Evolutionary conservation across 495 filamentous ascomycete species (phyloP), one percentile per base, ranked within the genome.

Genomic region (Lichina pygmaea): DNA sequence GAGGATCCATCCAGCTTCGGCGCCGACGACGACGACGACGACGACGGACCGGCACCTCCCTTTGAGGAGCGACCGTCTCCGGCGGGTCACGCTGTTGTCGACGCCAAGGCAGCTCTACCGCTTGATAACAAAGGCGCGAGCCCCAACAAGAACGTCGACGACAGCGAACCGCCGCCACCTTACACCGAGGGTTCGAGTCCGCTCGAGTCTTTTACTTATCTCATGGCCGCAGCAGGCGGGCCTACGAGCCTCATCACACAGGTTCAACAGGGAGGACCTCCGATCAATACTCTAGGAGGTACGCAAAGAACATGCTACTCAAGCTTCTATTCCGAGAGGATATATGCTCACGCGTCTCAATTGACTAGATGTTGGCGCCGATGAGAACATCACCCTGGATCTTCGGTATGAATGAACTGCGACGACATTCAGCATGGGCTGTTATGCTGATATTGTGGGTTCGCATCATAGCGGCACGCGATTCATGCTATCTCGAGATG

Each of bases 221-320:
- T 91, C 53, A 95, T 95, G 91, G 84, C 86, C 61, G 78, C 84
- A 56, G 84, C 86, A 60, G 86, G 84, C 68, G 89, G 85, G 61
- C 81, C 85, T 52, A 77, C 86, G 63, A 94, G 86, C 73, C 92
- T 97, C 57, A 86, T 97, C 61, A 97, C 89, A 60, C 89, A 97
- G 65, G 89, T 97, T 46, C 82, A 89, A 54, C 89, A 94, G 60
- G 76, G 78, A 47, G 68, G 70, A 17, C 81, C 83, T 51, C 78
- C 82, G 11, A 76, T 93, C 46, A 91, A 86, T 58, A 77, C 77
- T 46, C 62, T 94, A 48, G 81, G 81, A 71, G 86, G 86, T 86
- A 71, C 50, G 72, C 44, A 32, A 37, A 15, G 24, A 44, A 15
- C 16, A 38, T 37, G 45, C 17, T 33, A 41, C 8, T 33, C 30